A percentile compares a stretch with the other conserved stretches of the same genome.
Conservation (phyloP, 306 rosid genomes). For the Rosa persica region DNA sequence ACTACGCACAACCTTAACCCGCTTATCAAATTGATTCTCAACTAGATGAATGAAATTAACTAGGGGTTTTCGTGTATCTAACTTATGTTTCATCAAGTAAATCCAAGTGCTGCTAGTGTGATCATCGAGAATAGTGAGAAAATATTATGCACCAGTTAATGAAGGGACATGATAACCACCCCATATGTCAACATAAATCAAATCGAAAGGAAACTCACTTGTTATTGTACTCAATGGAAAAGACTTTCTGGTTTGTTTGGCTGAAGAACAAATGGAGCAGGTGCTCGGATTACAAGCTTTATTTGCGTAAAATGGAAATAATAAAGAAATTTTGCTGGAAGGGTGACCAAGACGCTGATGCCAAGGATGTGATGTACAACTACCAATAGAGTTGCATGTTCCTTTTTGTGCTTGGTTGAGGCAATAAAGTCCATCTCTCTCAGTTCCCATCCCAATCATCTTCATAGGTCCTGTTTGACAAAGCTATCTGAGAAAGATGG, state of each 20-base stretch:
- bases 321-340: background rate
- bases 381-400: background rate
- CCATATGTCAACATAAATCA: background rate
- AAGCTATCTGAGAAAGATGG: too few relatives aligned
- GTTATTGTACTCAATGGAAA: background rate
- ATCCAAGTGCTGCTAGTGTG: background rate
- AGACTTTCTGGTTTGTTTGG: background rate
- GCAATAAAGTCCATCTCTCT: background rate
- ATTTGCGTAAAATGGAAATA: background rate
- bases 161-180: too few relatives aligned
- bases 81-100: background rate
- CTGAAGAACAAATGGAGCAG: background rate
- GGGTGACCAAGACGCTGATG: background rate
- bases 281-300: background rate
- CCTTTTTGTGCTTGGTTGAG: fast-evolving
- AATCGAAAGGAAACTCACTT: background rate
- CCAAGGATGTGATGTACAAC: background rate
- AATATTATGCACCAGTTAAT: background rate
- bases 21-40: background rate
- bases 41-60: background rate
- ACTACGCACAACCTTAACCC: background rate
- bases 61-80: fast-evolving
- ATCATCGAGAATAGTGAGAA: background rate
- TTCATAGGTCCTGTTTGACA: background rate
- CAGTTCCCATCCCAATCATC: background rate